Evolutionary conservation across 768 basidiomycete species (phyloP).

Genomic region (Boletus subparvulus): DNA sequence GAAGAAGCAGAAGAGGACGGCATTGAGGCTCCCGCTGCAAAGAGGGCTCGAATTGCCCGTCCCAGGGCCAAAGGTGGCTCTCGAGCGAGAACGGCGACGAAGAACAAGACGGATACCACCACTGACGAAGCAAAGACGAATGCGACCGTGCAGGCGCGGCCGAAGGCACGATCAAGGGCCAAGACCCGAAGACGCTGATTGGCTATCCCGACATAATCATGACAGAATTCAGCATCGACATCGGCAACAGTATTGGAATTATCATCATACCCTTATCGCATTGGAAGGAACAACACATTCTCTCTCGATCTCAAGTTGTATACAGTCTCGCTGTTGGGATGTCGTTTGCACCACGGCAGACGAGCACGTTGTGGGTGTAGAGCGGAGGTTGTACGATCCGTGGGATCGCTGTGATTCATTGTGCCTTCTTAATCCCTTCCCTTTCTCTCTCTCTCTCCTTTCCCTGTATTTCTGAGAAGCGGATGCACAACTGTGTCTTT

Average conservation of each 20-base stretch:
- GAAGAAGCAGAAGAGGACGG: conserved; percentile 16
- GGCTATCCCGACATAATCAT: conserved; percentile 8
- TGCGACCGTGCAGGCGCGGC: conserved; percentile 26
- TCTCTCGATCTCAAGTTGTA: conserved; percentile 27
- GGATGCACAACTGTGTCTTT: conserved; percentile 14
- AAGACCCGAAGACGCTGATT: conserved; percentile 32
- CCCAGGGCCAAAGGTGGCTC: conserved; percentile 25
- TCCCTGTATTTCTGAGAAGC: conserved; percentile 19
- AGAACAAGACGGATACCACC: conserved; percentile 12
- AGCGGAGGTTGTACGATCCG: conserved; percentile 21
- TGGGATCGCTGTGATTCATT: conserved; percentile 9
- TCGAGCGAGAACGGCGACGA: conserved; percentile 16
- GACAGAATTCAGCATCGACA: conserved; percentile 16
- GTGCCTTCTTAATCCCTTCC: conserved; percentile 1
- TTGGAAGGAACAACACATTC: conserved; percentile 19
- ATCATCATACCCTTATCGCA: conserved; percentile 24
- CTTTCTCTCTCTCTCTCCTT: neutral
- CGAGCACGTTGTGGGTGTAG: conserved; percentile 10
- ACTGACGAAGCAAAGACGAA: conserved; percentile 18
- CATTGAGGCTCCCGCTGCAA: conserved; percentile 10
- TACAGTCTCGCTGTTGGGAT: conserved; percentile 7
- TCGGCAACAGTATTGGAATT: conserved; percentile 14
- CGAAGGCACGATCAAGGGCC: conserved; percentile 32
- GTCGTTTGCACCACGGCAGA: conserved; percentile 3
- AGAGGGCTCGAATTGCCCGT: conserved; percentile 21